These are phyloP conservation scores for Entomortierella lignicola DNA, from an alignment of 192 early-diverging fungal species.

Conservation along the genomic window DNA sequence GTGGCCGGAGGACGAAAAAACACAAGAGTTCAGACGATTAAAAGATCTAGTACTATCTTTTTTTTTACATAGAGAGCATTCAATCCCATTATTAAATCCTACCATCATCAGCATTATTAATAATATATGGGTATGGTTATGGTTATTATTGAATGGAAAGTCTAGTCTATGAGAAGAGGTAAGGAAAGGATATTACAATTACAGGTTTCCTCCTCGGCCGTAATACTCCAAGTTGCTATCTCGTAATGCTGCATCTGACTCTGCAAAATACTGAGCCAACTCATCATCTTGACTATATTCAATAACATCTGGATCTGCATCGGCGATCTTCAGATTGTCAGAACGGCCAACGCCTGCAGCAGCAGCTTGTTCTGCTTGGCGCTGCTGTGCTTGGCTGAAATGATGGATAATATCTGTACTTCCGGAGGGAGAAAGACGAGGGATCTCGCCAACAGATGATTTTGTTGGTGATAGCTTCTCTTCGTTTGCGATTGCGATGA, in stretches of 20 bases:
- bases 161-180: no score
- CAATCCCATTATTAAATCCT: neutral
- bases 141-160: neutral
- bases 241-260: conserved; percentile 28
- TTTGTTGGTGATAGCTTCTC: conserved; percentile 5
- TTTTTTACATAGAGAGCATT: neutral
- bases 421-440: conserved; percentile 28
- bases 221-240: conserved; percentile 10
- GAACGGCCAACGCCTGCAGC: neutral
- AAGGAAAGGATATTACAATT: conserved; percentile 3
- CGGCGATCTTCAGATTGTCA: neutral
- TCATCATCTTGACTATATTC: conserved; percentile 51
- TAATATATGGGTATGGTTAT: conserved; percentile 2
- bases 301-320: conserved; percentile 37
- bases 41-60: neutral
- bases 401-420: conserved; percentile 47
- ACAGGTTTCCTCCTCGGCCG: conserved; percentile 24
- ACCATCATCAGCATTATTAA: neutral
- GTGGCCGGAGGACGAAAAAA: conserved; percentile 51
- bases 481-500: conserved; percentile 29
- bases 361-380: conserved; percentile 22
- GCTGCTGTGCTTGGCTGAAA: conserved; percentile 48
- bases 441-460: conserved; percentile 13
- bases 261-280: conserved; percentile 47
- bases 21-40: conserved; percentile 44